Evolutionary conservation across 768 basidiomycete species (phyloP).

Genomic region (Leccinum uliginosum): DNA sequence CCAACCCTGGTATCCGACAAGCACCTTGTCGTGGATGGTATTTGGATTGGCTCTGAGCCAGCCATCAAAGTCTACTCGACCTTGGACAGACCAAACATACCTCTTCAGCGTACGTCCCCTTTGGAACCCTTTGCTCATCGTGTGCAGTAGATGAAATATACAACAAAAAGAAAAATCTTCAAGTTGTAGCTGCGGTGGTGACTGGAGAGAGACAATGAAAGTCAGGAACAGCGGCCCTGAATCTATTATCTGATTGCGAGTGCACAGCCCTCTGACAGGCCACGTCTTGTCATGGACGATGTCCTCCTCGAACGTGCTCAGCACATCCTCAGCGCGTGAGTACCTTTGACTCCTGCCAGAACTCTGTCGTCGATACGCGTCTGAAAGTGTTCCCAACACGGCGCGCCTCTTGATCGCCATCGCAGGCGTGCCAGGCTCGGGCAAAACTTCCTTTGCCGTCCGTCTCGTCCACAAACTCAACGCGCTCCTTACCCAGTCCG

Average conservation of each 20-base stretch:
- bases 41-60: constrained; percentile 55
- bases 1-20: constrained; percentile 90
- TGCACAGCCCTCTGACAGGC: neutral
- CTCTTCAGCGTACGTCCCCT: neutral
- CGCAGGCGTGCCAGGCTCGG: constrained; percentile 78
- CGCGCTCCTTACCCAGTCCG: constrained; percentile 26
- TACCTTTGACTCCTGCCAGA: neutral
- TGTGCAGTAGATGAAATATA: neutral
- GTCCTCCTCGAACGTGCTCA: constrained; percentile 31
- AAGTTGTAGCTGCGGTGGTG: neutral
- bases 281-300: constrained; percentile 27
- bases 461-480: constrained; percentile 56
- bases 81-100: neutral
- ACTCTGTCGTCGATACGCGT: neutral
- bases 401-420: constrained; percentile 66
- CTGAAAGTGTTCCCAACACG: constrained; percentile 13
- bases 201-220: neutral
- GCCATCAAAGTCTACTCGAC: neutral
- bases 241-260: too few relatives aligned
- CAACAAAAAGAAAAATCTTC: neutral
- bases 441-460: constrained; percentile 75
- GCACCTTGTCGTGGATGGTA: constrained; percentile 79
- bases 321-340: constrained; percentile 39
- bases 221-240: too few relatives aligned
- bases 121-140: neutral